Percentiles rank a stretch among this genome's conserved stretches.
Evolutionary conservation across 768 basidiomycete genomes (phyloP).

Genomic region (Boletellus ananiceps): DNA sequence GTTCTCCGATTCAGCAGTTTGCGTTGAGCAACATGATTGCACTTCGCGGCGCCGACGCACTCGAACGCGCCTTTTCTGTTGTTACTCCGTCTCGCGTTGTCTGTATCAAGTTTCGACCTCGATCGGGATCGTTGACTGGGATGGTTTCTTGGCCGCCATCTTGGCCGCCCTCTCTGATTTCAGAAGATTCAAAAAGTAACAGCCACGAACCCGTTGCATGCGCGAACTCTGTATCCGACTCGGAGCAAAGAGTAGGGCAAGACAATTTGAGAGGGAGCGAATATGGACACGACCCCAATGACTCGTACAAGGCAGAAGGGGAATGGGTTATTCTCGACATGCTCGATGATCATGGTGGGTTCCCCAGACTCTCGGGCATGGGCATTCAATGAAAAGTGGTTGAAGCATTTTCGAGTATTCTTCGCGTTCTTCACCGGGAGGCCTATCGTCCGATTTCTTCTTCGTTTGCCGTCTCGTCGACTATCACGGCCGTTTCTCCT

Average conservation of each 20-base stretch:
- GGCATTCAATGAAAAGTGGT: background rate
- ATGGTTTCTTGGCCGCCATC: constrained; percentile 18
- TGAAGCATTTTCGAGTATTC: constrained; percentile 45
- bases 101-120: constrained; percentile 37
- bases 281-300: constrained; percentile 2
- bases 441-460: constrained; percentile 33
- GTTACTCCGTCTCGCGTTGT: constrained; percentile 30
- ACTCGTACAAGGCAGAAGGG: constrained; percentile 20
- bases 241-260: constrained; percentile 4
- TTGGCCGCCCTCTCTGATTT: constrained; percentile 24
- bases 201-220: background rate
- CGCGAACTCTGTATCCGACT: background rate
- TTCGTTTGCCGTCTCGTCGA: constrained; percentile 38
- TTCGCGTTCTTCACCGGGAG: constrained; percentile 50
- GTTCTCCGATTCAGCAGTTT: constrained; percentile 35
- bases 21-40: constrained; percentile 39
- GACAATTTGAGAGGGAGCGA: background rate
- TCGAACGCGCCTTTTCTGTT: constrained; percentile 29
- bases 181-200: constrained; percentile 9
- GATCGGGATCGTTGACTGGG: background rate
- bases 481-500: constrained; percentile 57
- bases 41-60: constrained; percentile 43
- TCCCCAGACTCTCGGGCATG: background rate
- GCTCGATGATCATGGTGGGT: constrained; percentile 41
- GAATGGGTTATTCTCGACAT: constrained; percentile 55